Evolutionary conservation across 1,284 basidiomycete species (phyloP).

Genomic region (Coniferiporia weirii): DNA sequence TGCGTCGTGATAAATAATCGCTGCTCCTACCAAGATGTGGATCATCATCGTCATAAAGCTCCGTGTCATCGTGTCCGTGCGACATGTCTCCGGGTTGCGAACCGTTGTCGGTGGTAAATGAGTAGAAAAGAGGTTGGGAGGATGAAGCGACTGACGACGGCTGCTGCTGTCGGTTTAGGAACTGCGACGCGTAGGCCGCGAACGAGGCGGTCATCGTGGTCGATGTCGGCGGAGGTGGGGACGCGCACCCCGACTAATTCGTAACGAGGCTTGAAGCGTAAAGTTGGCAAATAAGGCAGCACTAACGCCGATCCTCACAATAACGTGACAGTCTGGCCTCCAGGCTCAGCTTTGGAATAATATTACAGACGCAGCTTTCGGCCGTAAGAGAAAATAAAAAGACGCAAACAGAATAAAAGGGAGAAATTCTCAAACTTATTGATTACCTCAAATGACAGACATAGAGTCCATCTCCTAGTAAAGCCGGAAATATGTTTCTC

Average conservation of each 20-base stretch:
- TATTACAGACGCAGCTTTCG: too few relatives aligned
- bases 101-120: constrained; percentile 68
- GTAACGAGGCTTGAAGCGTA: background rate
- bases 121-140: constrained; percentile 76
- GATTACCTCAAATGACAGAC: too few relatives aligned
- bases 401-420: too few relatives aligned
- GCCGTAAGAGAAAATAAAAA: too few relatives aligned
- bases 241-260: background rate
- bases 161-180: constrained; percentile 48
- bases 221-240: background rate
- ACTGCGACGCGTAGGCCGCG: constrained; percentile 64
- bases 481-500: too few relatives aligned
- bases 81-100: constrained; percentile 44
- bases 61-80: constrained; percentile 34
- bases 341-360: too few relatives aligned
- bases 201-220: constrained; percentile 50
- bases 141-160: constrained; percentile 33
- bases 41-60: constrained; percentile 67
- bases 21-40: constrained; percentile 56
- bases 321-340: too few relatives aligned
- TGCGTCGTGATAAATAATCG: constrained; percentile 27
- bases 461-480: too few relatives aligned
- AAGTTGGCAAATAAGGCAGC: background rate
- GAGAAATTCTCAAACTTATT: too few relatives aligned
- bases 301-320: too few relatives aligned